A percentile compares a stretch with the other conserved stretches of the same genome.
Conservation (phyloP, 805 yeast genomes). For the Spathaspora passalidarum region DNA sequence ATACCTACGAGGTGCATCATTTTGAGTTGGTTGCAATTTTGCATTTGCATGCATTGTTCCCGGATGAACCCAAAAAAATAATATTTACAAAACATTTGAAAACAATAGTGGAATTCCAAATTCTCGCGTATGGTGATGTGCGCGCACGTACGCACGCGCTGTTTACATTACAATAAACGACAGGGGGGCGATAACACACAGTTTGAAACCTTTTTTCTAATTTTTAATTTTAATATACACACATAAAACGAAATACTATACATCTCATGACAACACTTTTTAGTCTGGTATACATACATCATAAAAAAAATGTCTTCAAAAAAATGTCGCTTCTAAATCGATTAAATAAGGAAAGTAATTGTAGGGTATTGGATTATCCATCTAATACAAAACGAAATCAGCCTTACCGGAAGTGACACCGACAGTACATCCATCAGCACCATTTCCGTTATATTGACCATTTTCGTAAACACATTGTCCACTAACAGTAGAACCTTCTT, state of each 20-base stretch:
- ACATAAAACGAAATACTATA: not conserved
- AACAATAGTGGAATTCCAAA: too few relatives aligned
- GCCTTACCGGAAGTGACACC: slow-evolving; percentile 84
- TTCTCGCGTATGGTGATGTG: too few relatives aligned
- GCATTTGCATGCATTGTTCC: too few relatives aligned
- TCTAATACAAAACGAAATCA: slow-evolving; percentile 71
- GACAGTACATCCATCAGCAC: slow-evolving; percentile 89
- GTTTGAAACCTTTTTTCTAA: not conserved
- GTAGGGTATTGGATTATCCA: too few relatives aligned
- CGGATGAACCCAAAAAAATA: too few relatives aligned
- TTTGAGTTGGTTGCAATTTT: not conserved
- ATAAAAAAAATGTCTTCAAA: not conserved
- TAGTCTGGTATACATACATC: not conserved
- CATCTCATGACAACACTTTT: not conserved
- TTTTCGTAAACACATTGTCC: slow-evolving; percentile 80
- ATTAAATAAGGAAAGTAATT: not conserved
- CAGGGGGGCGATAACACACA: not conserved
- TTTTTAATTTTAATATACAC: not conserved
- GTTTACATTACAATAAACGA: not conserved
- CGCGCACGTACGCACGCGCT: not conserved
- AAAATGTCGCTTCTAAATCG: not conserved
- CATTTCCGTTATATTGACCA: slow-evolving; percentile 67
- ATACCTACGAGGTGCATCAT: not conserved
- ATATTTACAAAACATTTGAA: too few relatives aligned
- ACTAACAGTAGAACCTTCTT: slow-evolving; percentile 51